Evolutionary conservation across 202 grass and related monocot species (phyloP).

Genomic region (Zoysia matrella): DNA sequence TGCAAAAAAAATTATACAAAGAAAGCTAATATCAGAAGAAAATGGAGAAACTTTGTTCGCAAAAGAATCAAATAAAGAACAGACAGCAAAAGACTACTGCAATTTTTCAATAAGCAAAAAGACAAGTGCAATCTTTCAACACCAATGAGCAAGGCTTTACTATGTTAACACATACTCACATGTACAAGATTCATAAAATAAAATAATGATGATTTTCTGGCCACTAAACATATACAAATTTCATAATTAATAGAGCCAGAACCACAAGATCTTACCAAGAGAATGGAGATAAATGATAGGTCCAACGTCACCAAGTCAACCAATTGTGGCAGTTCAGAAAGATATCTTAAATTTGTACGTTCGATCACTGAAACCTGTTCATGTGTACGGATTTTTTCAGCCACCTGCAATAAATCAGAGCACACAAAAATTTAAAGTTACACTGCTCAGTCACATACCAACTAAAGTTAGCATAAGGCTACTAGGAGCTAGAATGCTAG

Average conservation of each 20-base stretch:
- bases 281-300: conserved; percentile 95
- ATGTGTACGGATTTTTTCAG: conserved; percentile 83
- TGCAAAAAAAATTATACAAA: neutral
- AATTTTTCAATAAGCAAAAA: neutral
- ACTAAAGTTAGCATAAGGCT: neutral
- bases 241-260: conserved; percentile 17
- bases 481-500: neutral
- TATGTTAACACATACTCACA: conserved; percentile 5
- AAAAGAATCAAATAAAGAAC: neutral
- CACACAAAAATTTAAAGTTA: conserved; percentile 34
- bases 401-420: conserved; percentile 68
- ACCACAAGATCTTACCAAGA: conserved; percentile 81
- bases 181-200: neutral
- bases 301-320: conserved; percentile 91
- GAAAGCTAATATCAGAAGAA: neutral
- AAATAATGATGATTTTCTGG: conserved; percentile 45
- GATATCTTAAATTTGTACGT: conserved; percentile 95
- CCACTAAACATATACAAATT: no score
- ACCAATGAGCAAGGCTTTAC: neutral
- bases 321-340: conserved; percentile 70
- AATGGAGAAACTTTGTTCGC: neutral
- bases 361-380: conserved; percentile 84
- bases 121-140: no score
- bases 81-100: neutral
- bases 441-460: neutral